Percentiles rank a stretch among this genome's conserved stretches.
These are phyloP conservation scores for Elymus sibiricus DNA, from an alignment of 176 grass and related monocot species.

Conservation along the genomic window DNA sequence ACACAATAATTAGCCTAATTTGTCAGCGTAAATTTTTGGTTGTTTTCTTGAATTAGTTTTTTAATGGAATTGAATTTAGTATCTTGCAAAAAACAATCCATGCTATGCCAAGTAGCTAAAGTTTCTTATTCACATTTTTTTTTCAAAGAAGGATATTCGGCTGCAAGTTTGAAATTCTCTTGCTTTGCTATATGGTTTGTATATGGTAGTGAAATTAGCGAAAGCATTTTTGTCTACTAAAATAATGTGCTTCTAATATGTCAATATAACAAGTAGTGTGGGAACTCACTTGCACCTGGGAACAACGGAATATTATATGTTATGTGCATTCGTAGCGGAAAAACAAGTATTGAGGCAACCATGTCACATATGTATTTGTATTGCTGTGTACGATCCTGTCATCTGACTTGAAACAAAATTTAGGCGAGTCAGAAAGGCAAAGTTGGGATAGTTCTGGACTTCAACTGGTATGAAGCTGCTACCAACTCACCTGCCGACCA, in stretches of 20 bases:
- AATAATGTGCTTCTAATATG: background rate
- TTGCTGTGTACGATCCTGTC: background rate
- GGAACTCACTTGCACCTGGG: conserved; percentile 6
- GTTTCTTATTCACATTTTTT: background rate
- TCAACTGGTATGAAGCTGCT: conserved; percentile 66
- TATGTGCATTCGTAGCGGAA: background rate
- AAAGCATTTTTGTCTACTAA: background rate
- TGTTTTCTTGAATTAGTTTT: background rate
- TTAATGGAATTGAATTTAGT: background rate
- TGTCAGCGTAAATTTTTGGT: background rate
- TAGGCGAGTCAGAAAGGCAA: conserved; percentile 70
- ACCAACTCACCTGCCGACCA: conserved; percentile 57
- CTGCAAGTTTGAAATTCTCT: background rate
- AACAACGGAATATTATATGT: background rate
- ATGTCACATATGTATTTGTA: background rate
- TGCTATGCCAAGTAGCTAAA: background rate
- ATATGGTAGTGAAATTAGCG: background rate
- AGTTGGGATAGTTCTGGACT: conserved; percentile 77
- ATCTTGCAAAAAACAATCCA: background rate
- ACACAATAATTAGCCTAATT: background rate
- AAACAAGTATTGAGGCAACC: background rate
- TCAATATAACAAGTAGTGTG: background rate
- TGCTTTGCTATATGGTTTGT: background rate
- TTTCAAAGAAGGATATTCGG: background rate
- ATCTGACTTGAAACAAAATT: conserved; percentile 8